Evolutionary conservation across 2,329 filamentous ascomycete species (phyloP), one percentile per base, ranked within the genome.

Genomic region (Fusarium duplospermum): DNA sequence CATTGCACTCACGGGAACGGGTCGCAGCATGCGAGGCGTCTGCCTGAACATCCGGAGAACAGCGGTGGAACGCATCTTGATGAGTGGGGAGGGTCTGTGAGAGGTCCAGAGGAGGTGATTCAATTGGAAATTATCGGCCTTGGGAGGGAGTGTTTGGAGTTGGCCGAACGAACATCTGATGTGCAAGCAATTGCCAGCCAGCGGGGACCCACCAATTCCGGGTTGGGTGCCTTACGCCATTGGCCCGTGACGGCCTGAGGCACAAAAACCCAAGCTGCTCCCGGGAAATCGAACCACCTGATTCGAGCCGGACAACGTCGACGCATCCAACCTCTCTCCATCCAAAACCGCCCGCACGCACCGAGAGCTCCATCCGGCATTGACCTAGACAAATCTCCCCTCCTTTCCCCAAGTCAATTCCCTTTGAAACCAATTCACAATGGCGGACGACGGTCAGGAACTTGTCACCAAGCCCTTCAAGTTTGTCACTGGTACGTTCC

Each of bases 391-490:
- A 71, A 77, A 73, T 70, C 72, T 75, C 73, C 78, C 66, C 67
- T 75, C 71, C 65, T 45, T 60, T 33, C 63, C 4, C 18, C 22
- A 27, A 76, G 40, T 58, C 75, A 74, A 77, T 76, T 73, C 71
- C 71, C 69, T 70, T 74, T 27, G 66, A 64, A 74, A 81, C 81
- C 77, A 81, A 77, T 76, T 78, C 90, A 95, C 87, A 81, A 99
- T 99, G 96, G 93, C 95, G 85, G 94, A 97, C 82, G 94, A 94
- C 83, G 74, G 76, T 83, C 81, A 85, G 81, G 93, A 97, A 86
- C 89, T 89, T 86, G 89, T 90, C 79, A 98, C 95, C 88, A 99
- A 98, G 92, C 97, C 97, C 87, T 99, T 99, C 93, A 99, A 99
- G 93, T 98, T 98, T 89, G 96, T 98, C 83, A 98, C 96, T 88